phyloP scores from a whole-genome alignment of 2,329 filamentous ascomycete genomes.

The Sporothrix sp. region DNA sequence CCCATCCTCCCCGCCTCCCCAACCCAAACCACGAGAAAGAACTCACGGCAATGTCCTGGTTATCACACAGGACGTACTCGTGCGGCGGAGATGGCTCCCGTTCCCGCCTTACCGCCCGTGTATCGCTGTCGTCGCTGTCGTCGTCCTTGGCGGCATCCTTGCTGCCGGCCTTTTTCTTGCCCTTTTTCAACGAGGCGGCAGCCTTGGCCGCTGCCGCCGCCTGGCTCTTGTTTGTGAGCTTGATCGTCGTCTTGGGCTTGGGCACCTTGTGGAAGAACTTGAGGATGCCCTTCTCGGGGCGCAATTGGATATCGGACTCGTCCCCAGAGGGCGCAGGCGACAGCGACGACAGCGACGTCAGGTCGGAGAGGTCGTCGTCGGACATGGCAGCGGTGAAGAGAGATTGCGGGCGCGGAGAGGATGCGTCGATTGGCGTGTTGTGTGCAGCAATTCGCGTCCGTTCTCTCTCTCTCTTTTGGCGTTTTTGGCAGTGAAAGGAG shows the following conservation, averaged over 20 bases:
- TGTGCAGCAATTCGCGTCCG: not conserved
- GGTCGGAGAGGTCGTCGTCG: constrained; percentile 51
- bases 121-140: constrained; percentile 44
- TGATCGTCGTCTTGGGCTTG: constrained; percentile 26
- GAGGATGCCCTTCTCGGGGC: constrained; percentile 48
- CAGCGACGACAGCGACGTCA: constrained; percentile 38
- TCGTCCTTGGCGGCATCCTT: constrained; percentile 2
- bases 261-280: constrained; percentile 57
- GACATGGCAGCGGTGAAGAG: constrained; percentile 36
- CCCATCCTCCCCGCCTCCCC: constrained; percentile 47
- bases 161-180: not conserved
- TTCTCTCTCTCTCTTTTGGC: not conserved
- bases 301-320: constrained; percentile 40
- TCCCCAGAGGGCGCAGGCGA: constrained; percentile 44
- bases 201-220: constrained; percentile 28
- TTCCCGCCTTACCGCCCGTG: constrained; percentile 65
- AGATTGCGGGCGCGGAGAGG: not conserved
- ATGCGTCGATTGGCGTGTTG: not conserved
- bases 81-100: constrained; percentile 72
- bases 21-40: constrained; percentile 14
- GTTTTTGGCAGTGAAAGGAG: not conserved
- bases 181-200: not conserved
- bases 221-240: constrained; percentile 12
- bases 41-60: constrained; percentile 85
- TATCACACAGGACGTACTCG: constrained; percentile 82